Conservation (phyloP, 495 filamentous ascomycete genomes). For the Choiromyces venosus region DNA sequence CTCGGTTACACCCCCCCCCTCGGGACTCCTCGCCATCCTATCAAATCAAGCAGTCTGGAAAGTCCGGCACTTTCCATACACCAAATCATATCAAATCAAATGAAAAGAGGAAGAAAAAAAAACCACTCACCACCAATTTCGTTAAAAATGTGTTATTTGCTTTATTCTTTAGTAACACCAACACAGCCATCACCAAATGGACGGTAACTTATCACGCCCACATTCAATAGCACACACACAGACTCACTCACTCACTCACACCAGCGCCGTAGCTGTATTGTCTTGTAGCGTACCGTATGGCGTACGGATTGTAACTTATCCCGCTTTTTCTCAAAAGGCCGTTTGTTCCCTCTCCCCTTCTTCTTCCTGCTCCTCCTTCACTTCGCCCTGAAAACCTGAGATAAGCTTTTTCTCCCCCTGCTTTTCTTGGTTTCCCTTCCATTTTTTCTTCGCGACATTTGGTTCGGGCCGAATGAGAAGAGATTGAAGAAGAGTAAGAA, state of each 20-base stretch:
- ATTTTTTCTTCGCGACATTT: not conserved
- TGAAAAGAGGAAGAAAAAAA: not conserved
- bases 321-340: not conserved
- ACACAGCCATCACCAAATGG: not conserved
- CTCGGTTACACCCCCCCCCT: not conserved
- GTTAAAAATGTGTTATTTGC: not conserved
- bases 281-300: too few relatives aligned
- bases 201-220: not conserved
- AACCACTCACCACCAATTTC: not conserved
- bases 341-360: not conserved
- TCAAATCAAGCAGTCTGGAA: not conserved
- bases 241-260: too few relatives aligned
- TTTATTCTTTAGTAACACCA: not conserved
- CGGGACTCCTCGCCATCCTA: not conserved
- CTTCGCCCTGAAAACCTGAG: not conserved
- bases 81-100: not conserved
- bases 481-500: not conserved
- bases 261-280: not conserved
- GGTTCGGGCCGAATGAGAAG: not conserved
- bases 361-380: not conserved
- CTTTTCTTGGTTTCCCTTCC: not conserved
- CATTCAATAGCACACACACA: too few relatives aligned
- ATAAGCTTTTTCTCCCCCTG: not conserved
- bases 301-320: constrained; percentile 1
- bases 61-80: not conserved